phyloP scores from a whole-genome alignment of 139 green algal genomes.

The Trebouxia sp. region DNA sequence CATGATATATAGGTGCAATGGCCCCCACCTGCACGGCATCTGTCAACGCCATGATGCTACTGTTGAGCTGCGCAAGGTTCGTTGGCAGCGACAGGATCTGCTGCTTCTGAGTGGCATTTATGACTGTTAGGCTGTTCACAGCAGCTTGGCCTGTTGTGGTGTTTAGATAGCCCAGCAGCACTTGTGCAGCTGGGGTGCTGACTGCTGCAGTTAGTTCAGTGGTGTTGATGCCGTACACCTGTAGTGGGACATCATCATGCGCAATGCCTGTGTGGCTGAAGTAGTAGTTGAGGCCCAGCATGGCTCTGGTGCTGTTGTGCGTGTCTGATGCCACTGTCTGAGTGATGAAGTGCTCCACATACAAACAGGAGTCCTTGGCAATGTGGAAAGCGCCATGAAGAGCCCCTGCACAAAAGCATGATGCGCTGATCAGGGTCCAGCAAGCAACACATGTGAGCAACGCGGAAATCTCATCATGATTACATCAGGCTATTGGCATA shows the following conservation, averaged over 20 bases:
- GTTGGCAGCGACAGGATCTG: constrained; percentile 6
- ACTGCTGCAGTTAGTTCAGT: not conserved
- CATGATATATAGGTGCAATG: not conserved
- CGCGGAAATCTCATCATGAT: no score
- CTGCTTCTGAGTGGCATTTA: not conserved
- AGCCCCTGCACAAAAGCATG: no score
- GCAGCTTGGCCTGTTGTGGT: not conserved
- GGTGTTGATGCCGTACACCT: constrained; percentile 15
- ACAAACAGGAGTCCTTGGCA: constrained; percentile 23
- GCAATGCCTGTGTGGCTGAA: constrained; percentile 1
- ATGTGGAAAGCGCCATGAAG: constrained; percentile 17
- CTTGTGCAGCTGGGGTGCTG: constrained; percentile 2
- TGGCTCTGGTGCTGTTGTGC: not conserved
- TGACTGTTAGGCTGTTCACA: not conserved
- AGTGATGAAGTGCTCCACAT: constrained; percentile 3
- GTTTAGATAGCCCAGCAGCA: not conserved
- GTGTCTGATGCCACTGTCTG: not conserved
- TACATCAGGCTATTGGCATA: not conserved
- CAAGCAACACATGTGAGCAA: no score
- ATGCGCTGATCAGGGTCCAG: no score
- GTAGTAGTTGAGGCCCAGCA: constrained; percentile 8
- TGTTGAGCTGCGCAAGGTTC: not conserved
- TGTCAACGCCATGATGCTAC: not conserved
- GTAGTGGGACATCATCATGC: not conserved
- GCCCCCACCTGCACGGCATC: not conserved